Conservation (phyloP, 805 yeast genomes). For the Candida anglica region DNA sequence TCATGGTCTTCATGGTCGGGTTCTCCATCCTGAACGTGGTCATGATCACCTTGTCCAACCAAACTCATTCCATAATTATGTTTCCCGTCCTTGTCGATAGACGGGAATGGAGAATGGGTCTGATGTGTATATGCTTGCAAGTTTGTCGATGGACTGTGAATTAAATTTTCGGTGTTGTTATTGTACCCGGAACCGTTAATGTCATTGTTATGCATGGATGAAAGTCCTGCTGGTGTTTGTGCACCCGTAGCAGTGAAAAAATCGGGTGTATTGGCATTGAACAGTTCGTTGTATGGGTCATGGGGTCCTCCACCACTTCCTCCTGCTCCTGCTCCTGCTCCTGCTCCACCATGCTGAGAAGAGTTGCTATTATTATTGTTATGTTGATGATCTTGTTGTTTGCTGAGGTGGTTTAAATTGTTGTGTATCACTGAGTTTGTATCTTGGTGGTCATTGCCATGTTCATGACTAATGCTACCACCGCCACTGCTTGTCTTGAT, state of each 20-base stretch:
- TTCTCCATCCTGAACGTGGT: no score
- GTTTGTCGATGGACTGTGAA: slow-evolving; percentile 10
- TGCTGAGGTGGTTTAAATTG: no score
- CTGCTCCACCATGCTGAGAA: not conserved
- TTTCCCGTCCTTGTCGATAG: no score
- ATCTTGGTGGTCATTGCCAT: no score
- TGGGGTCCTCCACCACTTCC: not conserved
- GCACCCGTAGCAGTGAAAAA: slow-evolving; percentile 13
- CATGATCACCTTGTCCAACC: no score
- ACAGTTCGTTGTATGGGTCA: slow-evolving; percentile 15
- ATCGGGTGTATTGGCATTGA: slow-evolving; percentile 19
- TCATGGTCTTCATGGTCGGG: slow-evolving; percentile 1
- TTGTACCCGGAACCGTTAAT: not conserved
- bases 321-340: not conserved
- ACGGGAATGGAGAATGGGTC: slow-evolving; percentile 6
- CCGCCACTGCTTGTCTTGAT: no score
- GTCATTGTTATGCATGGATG: slow-evolving; percentile 2
- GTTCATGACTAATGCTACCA: slow-evolving; percentile 1
- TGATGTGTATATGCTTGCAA: slow-evolving; percentile 12
- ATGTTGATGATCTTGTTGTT: no score
- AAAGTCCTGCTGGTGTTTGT: slow-evolving; percentile 9
- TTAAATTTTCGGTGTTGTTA: slow-evolving; percentile 4
- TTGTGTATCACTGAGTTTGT: no score
- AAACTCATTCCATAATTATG: no score
- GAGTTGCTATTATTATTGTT: not conserved